Evolutionary conservation across 2,329 filamentous ascomycete species (phyloP), one percentile per base, ranked within the genome.

Genomic region (Diaporthe destruens): DNA sequence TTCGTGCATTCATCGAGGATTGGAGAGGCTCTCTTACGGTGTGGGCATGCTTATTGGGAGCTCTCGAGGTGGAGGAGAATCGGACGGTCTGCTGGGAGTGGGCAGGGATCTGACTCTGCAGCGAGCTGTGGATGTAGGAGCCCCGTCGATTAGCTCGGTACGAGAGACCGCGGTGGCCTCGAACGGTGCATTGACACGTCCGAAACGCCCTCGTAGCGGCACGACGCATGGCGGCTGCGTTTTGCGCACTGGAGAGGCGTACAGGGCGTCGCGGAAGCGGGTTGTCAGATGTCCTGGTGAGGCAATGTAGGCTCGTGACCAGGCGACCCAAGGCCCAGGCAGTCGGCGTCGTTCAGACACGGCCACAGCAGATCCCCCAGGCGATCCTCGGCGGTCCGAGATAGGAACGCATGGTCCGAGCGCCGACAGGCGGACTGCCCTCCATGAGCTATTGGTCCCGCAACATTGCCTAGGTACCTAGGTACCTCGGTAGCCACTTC

Each of bases 1-100:
- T 88, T 75, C 93, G 91, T 79, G 92, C 83, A 82, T 93, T 92
- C 93, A 96, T 95, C 77, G 92, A 93, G 76, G 91, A 91, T 76
- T 85, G 88, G 71, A 93, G 84, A 71, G 89, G 85, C 75, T 84
- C 82, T 77, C 80, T 81, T 75, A 84, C 68, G 68, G 55, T 61
- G 57, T 70, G 79, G 71, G 81, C 81, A 83, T 80, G 77, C 74
- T 80, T 80, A 71, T 77, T 77, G 57, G 72, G 77, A 76, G 75
- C 79, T 80, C 80, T 77, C 78, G 69, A 74, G 77, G 76, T 71
- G 47, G 78, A 74, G 61, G 76, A 77, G 56, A 75, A 72, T 53
- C 76, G 76, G 56, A 70, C 65, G 74, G 73, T 71, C 49, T 73
- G 61, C 68, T 59, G 61, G 51, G 68, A 49, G 72, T 73, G 49